Evolutionary conservation across 306 rosid species (phyloP).

Genomic region (Quercus ilex): DNA sequence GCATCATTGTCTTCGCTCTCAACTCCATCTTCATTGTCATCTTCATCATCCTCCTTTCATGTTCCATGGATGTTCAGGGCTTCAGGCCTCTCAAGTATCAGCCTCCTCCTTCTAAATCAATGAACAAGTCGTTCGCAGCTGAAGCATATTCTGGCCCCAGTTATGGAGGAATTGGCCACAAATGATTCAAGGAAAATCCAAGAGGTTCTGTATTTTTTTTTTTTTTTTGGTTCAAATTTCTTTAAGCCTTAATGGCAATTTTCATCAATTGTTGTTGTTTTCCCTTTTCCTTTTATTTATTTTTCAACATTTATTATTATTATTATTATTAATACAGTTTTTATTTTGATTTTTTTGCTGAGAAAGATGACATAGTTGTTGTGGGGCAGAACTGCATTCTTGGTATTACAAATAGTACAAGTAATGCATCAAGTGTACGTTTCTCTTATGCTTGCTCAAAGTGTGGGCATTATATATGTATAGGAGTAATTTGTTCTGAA

Average conservation of each 20-base stretch:
- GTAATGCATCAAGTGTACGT: too few species aligned
- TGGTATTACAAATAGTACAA: too few species aligned
- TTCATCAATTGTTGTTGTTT: not conserved
- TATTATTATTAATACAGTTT: not conserved
- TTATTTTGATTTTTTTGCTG: not conserved
- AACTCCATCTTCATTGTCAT: not conserved
- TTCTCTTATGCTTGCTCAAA: too few species aligned
- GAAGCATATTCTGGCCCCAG: slow-evolving; percentile 65
- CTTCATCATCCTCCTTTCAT: slow-evolving; percentile 26
- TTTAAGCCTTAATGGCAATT: not conserved
- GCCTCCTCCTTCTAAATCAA: not conserved
- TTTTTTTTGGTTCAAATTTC: not conserved
- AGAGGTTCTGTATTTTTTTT: not conserved
- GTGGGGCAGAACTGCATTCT: too few species aligned
- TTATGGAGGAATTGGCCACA: slow-evolving; percentile 35
- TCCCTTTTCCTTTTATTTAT: not conserved
- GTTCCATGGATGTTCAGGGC: slow-evolving; percentile 29
- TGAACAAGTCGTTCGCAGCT: slow-evolving; percentile 20
- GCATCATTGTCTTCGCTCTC: not conserved
- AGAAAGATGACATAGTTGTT: too few species aligned
- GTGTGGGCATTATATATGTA: too few species aligned
- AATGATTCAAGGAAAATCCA: not conserved
- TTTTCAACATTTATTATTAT: not conserved
- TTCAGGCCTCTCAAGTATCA: slow-evolving; percentile 30
- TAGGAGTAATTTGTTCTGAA: too few species aligned